phyloP scores from a whole-genome alignment of 306 rosid species.

The Ormosia emarginata region DNA sequence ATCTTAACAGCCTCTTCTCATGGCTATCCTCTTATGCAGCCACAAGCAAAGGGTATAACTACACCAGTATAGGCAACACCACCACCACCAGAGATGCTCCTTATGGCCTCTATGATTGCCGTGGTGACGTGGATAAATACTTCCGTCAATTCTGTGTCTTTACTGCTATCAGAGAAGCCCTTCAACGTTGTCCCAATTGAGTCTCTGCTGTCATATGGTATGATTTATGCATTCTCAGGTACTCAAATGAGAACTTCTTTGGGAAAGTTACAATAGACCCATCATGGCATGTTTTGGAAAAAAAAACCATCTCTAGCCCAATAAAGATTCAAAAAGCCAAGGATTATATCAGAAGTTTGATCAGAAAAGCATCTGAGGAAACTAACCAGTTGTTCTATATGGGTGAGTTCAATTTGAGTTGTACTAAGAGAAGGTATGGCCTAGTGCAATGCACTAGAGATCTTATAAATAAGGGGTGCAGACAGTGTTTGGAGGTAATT shows the following conservation, averaged over 20 bases:
- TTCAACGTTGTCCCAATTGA: neutral
- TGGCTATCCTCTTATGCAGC: neutral
- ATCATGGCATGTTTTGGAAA: neutral
- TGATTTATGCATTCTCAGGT: neutral
- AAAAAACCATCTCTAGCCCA: neutral
- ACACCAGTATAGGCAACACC: neutral
- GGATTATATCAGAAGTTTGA: neutral
- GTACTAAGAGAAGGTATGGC: neutral
- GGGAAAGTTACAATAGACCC: neutral
- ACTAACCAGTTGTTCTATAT: neutral
- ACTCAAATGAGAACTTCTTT: neutral
- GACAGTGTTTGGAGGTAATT: constrained; percentile 1
- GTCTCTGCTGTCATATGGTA: constrained; percentile 20
- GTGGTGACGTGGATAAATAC: neutral
- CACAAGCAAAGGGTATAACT: neutral
- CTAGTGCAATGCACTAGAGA: constrained; percentile 22
- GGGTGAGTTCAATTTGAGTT: neutral
- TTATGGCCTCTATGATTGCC: constrained; percentile 15
- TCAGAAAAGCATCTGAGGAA: neutral
- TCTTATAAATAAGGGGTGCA: neutral
- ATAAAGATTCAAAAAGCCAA: neutral
- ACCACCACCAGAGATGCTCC: neutral
- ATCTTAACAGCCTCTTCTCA: neutral
- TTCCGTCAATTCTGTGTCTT: constrained; percentile 24
- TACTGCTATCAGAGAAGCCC: neutral